Conservation (phyloP, 2,329 filamentous ascomycete species). For the Pseudogymnoascus pannorum region DNA sequence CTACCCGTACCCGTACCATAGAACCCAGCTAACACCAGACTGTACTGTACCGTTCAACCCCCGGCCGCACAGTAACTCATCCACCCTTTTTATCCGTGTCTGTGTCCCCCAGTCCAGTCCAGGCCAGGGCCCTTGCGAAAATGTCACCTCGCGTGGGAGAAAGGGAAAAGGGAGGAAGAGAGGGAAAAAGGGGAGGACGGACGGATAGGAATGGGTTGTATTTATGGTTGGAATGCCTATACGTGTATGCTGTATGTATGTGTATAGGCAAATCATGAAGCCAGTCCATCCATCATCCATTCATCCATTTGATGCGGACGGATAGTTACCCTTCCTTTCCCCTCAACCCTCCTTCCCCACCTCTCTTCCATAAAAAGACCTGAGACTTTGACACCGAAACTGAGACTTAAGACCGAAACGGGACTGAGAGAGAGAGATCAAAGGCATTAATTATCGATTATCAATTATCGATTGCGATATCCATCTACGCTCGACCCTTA, state of each 20-base stretch:
- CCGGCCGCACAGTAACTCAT: neutral
- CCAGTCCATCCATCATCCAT: no score
- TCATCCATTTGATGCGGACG: neutral
- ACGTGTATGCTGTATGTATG: neutral
- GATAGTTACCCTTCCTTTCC: neutral
- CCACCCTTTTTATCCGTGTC: neutral
- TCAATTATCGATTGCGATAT: conserved; percentile 4
- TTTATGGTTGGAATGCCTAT: neutral
- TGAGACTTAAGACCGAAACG: neutral
- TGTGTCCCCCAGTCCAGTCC: neutral
- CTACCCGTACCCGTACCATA: no score
- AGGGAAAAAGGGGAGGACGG: neutral
- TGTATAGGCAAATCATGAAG: neutral
- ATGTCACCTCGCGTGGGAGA: neutral
- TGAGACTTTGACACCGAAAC: neutral
- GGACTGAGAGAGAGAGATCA: neutral
- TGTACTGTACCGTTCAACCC: neutral
- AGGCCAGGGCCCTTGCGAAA: neutral
- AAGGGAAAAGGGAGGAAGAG: neutral
- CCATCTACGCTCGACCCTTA: neutral
- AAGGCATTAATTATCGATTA: neutral
- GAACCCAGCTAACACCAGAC: no score
- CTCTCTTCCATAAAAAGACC: neutral
- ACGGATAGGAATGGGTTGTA: neutral
- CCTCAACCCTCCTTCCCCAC: no score